Evolutionary conservation across 1,284 basidiomycete species (phyloP).

Genomic region (Heterobasidion occidentale): DNA sequence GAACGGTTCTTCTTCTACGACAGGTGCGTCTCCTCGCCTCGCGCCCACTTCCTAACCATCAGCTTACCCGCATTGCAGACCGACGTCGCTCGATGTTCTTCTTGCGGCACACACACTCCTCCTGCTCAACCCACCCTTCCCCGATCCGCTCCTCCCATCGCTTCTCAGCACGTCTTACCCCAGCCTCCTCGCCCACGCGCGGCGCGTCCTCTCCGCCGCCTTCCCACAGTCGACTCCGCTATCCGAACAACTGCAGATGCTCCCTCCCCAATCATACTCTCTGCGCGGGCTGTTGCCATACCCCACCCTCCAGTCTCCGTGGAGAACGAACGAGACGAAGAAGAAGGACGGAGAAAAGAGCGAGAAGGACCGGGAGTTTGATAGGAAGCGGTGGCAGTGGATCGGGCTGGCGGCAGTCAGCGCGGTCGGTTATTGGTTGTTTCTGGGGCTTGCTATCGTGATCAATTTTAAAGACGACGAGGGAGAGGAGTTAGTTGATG

Average conservation of each 20-base stretch:
- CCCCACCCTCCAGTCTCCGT: slow-evolving; percentile 3
- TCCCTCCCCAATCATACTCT: slow-evolving; percentile 15
- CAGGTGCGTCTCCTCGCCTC: slow-evolving; percentile 21
- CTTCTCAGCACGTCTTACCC: slow-evolving; percentile 50
- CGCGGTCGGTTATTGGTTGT: slow-evolving; percentile 6
- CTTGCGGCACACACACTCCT: slow-evolving; percentile 63
- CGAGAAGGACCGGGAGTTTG: slow-evolving; percentile 7
- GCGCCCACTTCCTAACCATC: background rate
- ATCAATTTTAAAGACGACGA: slow-evolving; percentile 16
- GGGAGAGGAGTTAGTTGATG: slow-evolving; percentile 6
- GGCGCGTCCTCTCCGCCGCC: slow-evolving; percentile 32
- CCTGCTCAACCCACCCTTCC: slow-evolving; percentile 47
- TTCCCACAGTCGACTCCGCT: slow-evolving; percentile 16
- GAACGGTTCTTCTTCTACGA: slow-evolving; percentile 46
- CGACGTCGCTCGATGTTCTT: slow-evolving; percentile 52
- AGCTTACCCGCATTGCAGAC: slow-evolving; percentile 26
- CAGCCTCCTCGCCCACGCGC: slow-evolving; percentile 45
- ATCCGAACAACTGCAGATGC: slow-evolving; percentile 10
- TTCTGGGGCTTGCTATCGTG: slow-evolving; percentile 8
- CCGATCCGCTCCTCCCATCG: slow-evolving; percentile 48
- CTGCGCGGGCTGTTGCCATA: slow-evolving; percentile 8
- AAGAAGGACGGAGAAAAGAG: slow-evolving; percentile 6
- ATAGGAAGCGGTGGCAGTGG: slow-evolving; percentile 12
- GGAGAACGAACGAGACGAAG: background rate
- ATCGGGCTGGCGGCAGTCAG: slow-evolving; percentile 8